These are phyloP conservation scores for Porphyra umbilicalis DNA, from an alignment of 31 red algal species.

Conservation along the genomic window DNA sequence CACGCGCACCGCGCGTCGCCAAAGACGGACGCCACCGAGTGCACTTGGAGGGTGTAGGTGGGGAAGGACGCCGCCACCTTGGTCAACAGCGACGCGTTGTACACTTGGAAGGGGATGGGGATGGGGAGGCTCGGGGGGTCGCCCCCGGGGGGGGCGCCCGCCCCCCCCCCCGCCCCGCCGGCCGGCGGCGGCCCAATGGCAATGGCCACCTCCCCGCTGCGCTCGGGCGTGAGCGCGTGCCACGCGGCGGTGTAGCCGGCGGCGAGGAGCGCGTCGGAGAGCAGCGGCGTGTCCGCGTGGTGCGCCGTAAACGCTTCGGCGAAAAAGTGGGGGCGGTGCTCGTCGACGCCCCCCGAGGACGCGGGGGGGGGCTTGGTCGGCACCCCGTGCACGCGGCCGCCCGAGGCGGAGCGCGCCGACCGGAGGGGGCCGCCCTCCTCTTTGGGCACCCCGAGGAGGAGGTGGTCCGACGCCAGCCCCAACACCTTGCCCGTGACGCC, in stretches of 20 bases:
- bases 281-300: neutral
- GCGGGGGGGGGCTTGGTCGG: neutral
- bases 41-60: slow-evolving; percentile 49
- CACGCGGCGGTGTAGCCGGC: neutral
- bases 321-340: neutral
- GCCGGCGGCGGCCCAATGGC: neutral
- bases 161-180: too few relatives aligned
- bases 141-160: neutral
- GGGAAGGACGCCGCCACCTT: neutral
- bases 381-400: neutral
- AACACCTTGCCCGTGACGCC: too few relatives aligned
- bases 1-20: slow-evolving; percentile 25
- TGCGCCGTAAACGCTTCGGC: neutral
- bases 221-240: neutral
- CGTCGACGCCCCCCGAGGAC: neutral
- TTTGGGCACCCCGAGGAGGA: too few relatives aligned
- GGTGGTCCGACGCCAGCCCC: too few relatives aligned
- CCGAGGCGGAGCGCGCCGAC: neutral
- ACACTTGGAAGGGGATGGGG: neutral
- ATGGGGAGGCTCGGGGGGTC: neutral
- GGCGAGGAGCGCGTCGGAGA: neutral
- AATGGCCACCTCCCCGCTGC: neutral
- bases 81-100: neutral
- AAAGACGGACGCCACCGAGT: slow-evolving; percentile 27
- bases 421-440: too few relatives aligned